Base-by-base conservation (phyloP, 148 eudicot genomes). In the Rhododendron henanense region DNA sequence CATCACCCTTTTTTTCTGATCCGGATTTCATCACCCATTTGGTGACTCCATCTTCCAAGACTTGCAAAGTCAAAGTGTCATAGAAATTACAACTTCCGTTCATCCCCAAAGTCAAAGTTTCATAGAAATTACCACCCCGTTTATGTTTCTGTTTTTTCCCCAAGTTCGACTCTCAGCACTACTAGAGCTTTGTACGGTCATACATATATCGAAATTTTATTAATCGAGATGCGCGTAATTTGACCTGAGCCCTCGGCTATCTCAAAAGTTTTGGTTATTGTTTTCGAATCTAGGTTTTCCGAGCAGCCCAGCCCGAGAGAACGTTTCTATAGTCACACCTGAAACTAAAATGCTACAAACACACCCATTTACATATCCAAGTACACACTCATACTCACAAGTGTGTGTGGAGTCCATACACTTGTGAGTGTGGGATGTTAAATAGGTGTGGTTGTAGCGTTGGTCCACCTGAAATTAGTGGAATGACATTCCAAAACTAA, bases 11-110 rank as follows among this genome's bases (percentile, higher is more conserved):
- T 55, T 2, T 53, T 14, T 53, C 15, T 2, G 1, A 53, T 15
- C 57, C 57, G 19, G 83, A 87, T 78, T 79, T 71, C 77, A 61
- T 78, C 45, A 84, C 86, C 84, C 84, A 83, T 84, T 85, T 37
- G 63, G 45, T 25, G 37, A 69, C 75, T 69, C 37, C 75, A 69
- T 11, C 31, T 69, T 28, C 13, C 75, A 31, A 69, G 14, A 14
- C 79, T 48, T 41, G 19, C 41, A 48, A 48, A 71, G 78, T 71
- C 78, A 71, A 83, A 83, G 31, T 35, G 7, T 2, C 84, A 37
- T 59, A 1, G 44, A 37, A 33, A 48, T 69, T 69, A 69, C 75
- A 37, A 69, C 35, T 28, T 69, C 35, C 33, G 31, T n/a, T n/a
- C 11, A 28, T 28, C 33, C 37, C 31, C 41, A 45, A 83, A 83